These are phyloP conservation scores for Oryza australiensis DNA, from an alignment of 176 grass and related monocot species.

Conservation along the genomic window DNA sequence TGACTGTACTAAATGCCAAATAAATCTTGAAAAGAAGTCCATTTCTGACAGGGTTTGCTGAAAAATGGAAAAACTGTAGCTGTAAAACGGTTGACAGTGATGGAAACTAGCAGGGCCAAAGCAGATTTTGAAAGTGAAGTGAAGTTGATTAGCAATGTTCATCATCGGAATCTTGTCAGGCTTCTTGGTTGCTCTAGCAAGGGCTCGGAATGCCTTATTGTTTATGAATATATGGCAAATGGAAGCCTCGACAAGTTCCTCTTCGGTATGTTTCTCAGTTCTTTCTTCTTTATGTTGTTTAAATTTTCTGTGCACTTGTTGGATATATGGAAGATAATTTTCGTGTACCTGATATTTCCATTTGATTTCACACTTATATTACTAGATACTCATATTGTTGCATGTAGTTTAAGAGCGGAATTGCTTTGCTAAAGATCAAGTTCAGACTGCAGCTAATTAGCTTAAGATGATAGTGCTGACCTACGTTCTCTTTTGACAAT, in stretches of 20 bases:
- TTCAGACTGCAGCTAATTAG: not conserved
- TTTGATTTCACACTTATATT: not conserved
- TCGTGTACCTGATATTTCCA: slow-evolving; percentile 10
- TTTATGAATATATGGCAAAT: slow-evolving; percentile 95
- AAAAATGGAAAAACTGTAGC: slow-evolving; percentile 86
- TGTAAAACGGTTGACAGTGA: slow-evolving; percentile 64
- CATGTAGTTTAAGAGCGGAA: not conserved
- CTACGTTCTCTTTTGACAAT: not conserved
- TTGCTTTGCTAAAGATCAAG: not conserved
- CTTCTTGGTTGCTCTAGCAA: slow-evolving; percentile 80
- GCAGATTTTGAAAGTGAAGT: slow-evolving; percentile 77
- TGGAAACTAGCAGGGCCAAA: slow-evolving; percentile 51
- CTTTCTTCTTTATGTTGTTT: slow-evolving; percentile 35
- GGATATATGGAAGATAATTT: not conserved
- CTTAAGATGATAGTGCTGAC: slow-evolving; percentile 6
- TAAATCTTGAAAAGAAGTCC: not conserved
- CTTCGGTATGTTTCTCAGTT: slow-evolving; percentile 56
- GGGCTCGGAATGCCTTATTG: slow-evolving; percentile 64
- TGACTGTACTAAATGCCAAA: slow-evolving; percentile 1
- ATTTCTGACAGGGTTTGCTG: slow-evolving; percentile 56
- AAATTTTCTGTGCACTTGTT: not conserved
- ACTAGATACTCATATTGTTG: not conserved
- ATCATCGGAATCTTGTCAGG: slow-evolving; percentile 77
- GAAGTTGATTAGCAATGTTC: slow-evolving; percentile 90
- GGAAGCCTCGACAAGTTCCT: slow-evolving; percentile 86